A percentile compares a stretch with the other conserved stretches of the same genome.
These are phyloP conservation scores for Noccaea bulbosa DNA, from an alignment of 345 rosid species.

Conservation along the genomic window DNA sequence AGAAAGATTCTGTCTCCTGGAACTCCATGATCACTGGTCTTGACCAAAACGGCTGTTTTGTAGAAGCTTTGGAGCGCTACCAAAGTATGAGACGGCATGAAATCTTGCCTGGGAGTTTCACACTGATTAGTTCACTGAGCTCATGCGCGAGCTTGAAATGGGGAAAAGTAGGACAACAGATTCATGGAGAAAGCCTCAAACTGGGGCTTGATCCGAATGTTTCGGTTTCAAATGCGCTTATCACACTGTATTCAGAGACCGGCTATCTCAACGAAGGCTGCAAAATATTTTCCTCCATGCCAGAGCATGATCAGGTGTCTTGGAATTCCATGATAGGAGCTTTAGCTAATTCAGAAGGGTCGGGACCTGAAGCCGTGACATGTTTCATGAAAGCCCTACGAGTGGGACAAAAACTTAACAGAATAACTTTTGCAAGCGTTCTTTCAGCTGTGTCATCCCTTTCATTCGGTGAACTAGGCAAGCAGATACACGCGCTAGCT, in stretches of 20 bases:
- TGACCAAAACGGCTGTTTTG: constrained; percentile 72
- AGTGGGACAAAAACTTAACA: constrained; percentile 64
- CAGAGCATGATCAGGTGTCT: constrained; percentile 77
- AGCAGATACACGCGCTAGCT: constrained; percentile 70
- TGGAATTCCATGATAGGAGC: constrained; percentile 90
- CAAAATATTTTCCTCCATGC: constrained; percentile 69
- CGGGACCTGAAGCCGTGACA: constrained; percentile 53
- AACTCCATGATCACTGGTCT: constrained; percentile 88
- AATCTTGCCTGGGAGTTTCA: constrained; percentile 59
- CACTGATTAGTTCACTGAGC: constrained; percentile 80
- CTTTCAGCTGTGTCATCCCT: constrained; percentile 69
- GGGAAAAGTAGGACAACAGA: constrained; percentile 61
- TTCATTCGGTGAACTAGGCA: constrained; percentile 52
- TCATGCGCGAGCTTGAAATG: constrained; percentile 85
- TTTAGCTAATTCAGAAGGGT: constrained; percentile 62
- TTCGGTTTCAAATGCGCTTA: constrained; percentile 89
- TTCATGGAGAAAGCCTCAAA: constrained; percentile 71
- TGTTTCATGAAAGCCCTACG: constrained; percentile 65
- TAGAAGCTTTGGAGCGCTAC: constrained; percentile 62
- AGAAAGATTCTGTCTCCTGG: constrained; percentile 88
- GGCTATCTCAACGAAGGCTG: constrained; percentile 56
- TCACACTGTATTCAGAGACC: constrained; percentile 68
- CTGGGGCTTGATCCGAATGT: constrained; percentile 75
- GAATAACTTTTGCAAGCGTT: constrained; percentile 72
- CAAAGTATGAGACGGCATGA: constrained; percentile 61